phyloP scores from a whole-genome alignment of 176 grass and related monocot species.

The Otatea glauca region DNA sequence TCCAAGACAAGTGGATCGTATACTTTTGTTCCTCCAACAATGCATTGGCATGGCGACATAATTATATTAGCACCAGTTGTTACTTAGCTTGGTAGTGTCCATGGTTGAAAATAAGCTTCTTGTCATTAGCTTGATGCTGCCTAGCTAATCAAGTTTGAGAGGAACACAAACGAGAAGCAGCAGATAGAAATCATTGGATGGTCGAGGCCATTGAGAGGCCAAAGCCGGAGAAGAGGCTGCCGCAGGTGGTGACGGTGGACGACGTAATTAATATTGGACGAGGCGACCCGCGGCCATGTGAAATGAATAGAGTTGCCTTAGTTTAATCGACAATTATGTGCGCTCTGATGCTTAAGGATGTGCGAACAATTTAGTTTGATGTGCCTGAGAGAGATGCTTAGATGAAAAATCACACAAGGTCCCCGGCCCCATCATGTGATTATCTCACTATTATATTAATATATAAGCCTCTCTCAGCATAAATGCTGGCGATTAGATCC shows the following conservation, averaged over 20 bases:
- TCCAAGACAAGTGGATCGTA: background rate
- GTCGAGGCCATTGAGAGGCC: background rate
- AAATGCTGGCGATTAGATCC: conserved; percentile 45
- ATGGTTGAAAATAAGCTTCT: background rate
- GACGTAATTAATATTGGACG: conserved; percentile 25
- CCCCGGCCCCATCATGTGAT: background rate
- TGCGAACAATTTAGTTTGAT: background rate
- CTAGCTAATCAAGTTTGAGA: background rate
- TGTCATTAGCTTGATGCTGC: background rate
- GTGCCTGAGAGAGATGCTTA: conserved; percentile 30
- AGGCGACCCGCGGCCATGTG: conserved; percentile 42
- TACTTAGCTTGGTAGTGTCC: too few species aligned
- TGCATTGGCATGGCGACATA: too few species aligned
- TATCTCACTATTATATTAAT: background rate
- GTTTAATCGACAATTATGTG: conserved; percentile 20
- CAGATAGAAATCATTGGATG: background rate
- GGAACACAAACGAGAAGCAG: background rate
- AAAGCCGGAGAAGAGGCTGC: background rate
- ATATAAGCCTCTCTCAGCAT: background rate
- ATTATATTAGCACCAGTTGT: too few species aligned
- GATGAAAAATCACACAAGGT: conserved; percentile 21
- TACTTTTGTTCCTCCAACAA: background rate
- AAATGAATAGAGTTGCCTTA: conserved; percentile 25
- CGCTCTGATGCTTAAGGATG: background rate
- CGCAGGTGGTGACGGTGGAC: background rate